Base-by-base conservation (phyloP, 257 asterid genomes). In the Jasminum sambac region DNA sequence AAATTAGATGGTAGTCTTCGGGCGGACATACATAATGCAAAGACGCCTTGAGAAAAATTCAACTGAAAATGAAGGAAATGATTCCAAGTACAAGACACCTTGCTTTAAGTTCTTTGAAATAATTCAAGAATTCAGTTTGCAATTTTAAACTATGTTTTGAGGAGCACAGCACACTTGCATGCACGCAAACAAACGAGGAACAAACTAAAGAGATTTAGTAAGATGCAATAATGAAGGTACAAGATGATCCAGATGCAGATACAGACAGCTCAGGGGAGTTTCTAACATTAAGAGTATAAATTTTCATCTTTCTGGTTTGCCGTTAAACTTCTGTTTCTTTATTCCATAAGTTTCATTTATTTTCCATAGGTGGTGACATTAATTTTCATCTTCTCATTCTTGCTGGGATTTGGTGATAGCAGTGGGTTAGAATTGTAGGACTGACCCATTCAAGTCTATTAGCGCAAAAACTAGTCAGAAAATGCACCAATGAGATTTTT, bases 391-490 rank as follows among this genome's bases (percentile, higher is more conserved):
- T n/a, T 37, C 38, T 40, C 67, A 37, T 64, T 78, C 40, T 65
- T 73, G 57, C 64, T 16, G 57, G 13, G 66, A 25, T 55, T 23
- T 55, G 30, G 26, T 14, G 13, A 63, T 16, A 1, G 34, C 43
- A 36, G 38, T 37, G 58, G 72, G n/a, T 38, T 3, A 1, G 1
- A 40, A 55, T 16, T 34, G 21, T 19, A 69, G 30, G 48, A 48
- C 68, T 16, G 44, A 46, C 57, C 30, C 43, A 48, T 58, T 50
- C 40, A 48, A 13, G 68, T 24, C 41, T 59, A 62, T 66, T 62
- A 55, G 63, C 50, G 62, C 70, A 55, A 17, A 67, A 64, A 43
- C 57, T 26, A 69, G 70, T 77, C 68, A 72, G 41, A 55, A 55
- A 58, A 65, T 52, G 63, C 44, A 69, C 73, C 57, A 37, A 14